phyloP scores from a whole-genome alignment of 208 protist species.

The Leishmania turanica region DNA sequence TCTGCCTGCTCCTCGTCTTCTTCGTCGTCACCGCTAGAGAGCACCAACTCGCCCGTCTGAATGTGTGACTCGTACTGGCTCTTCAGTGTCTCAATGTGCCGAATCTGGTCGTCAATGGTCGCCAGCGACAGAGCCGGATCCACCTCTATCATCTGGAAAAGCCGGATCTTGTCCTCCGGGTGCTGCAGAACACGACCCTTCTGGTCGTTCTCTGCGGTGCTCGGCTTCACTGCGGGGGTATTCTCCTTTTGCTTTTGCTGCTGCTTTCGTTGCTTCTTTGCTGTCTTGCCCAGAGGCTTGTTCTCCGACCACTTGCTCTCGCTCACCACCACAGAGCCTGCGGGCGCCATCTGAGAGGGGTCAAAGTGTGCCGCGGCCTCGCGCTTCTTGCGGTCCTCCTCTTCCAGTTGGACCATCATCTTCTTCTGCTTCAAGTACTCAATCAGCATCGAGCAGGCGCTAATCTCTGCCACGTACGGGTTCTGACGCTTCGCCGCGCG shows the following conservation, averaged over 20 bases:
- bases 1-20: conserved; percentile 23
- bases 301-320: conserved; percentile 58
- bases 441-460: conserved; percentile 54
- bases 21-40: conserved; percentile 78
- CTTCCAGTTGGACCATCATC: conserved; percentile 61
- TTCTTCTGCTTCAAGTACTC: conserved; percentile 74
- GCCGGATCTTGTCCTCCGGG: conserved; percentile 64
- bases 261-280: conserved; percentile 40
- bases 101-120: conserved; percentile 49
- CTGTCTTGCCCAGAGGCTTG: conserved; percentile 27
- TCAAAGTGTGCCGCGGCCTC: conserved; percentile 73
- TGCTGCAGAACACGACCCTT: conserved; percentile 56
- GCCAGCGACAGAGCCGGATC: conserved; percentile 51
- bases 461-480: conserved; percentile 65
- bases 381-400: conserved; percentile 46
- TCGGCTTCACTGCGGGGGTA: conserved; percentile 1
- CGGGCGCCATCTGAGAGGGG: conserved; percentile 46
- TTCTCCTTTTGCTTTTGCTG: conserved; percentile 29
- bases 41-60: conserved; percentile 39
- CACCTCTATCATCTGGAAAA: conserved; percentile 62
- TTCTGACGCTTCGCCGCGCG: conserved; percentile 64
- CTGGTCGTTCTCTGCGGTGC: conserved; percentile 4
- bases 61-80: conserved; percentile 61
- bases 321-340: conserved; percentile 70
- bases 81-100: conserved; percentile 43